phyloP scores from a whole-genome alignment of 2,329 filamentous ascomycete species.

The Aspergillus sergii region DNA sequence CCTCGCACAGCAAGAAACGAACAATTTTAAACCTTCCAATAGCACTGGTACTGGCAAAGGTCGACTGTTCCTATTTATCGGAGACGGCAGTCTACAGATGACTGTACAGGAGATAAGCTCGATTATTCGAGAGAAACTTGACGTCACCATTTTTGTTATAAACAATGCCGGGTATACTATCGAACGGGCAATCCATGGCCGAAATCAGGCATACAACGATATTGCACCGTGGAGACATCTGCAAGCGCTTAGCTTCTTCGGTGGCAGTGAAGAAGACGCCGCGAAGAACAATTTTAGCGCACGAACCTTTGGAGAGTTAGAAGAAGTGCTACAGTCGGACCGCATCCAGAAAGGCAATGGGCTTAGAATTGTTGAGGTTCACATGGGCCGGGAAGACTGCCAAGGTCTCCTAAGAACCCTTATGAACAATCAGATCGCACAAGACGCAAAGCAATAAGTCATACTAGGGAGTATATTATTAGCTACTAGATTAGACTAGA shows the following conservation, averaged over 20 bases:
- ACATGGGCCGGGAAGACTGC: slow-evolving; percentile 43
- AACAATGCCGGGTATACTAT: slow-evolving; percentile 65
- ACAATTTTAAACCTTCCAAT: background rate
- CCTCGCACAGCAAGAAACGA: slow-evolving; percentile 49
- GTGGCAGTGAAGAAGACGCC: slow-evolving; percentile 37
- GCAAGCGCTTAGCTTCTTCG: slow-evolving; percentile 53
- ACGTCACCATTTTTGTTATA: slow-evolving; percentile 55
- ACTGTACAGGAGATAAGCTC: slow-evolving; percentile 68
- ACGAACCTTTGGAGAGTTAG: slow-evolving; percentile 51
- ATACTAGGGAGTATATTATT: background rate
- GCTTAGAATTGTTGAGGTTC: slow-evolving; percentile 46
- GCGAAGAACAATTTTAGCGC: slow-evolving; percentile 46
- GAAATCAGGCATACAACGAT: slow-evolving; percentile 58
- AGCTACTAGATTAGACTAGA: background rate
- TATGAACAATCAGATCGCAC: slow-evolving; percentile 33
- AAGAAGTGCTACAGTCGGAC: slow-evolving; percentile 40
- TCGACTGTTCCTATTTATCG: slow-evolving; percentile 62
- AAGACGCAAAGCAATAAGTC: slow-evolving; percentile 19
- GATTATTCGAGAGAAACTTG: slow-evolving; percentile 59
- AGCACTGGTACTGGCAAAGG: slow-evolving; percentile 9
- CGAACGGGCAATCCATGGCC: slow-evolving; percentile 60
- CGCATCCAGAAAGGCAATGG: slow-evolving; percentile 42
- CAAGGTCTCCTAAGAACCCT: slow-evolving; percentile 35
- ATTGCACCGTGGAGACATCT: slow-evolving; percentile 56
- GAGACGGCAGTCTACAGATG: slow-evolving; percentile 67